These are phyloP conservation scores for Isatis lusitanica DNA, from an alignment of 441 rosid species.

Conservation along the genomic window DNA sequence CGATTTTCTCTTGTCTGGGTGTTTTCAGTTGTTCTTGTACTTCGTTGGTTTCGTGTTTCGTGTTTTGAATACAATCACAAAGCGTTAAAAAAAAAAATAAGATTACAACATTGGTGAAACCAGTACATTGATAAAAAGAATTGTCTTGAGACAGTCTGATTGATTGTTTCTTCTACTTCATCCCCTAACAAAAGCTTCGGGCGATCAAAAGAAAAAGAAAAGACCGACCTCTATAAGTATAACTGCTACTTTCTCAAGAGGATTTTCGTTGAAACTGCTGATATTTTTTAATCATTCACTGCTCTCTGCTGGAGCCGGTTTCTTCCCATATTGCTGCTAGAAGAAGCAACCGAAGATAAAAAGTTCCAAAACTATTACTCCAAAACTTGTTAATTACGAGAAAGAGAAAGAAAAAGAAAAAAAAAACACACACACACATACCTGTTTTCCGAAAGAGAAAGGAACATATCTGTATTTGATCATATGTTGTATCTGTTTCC, in stretches of 20 bases:
- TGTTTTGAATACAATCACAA: no score
- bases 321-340: slow-evolving; percentile 66
- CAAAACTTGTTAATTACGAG: not conserved
- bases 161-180: slow-evolving; percentile 12
- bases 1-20: no score
- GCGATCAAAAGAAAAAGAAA: slow-evolving; percentile 27
- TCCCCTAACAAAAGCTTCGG: slow-evolving; percentile 21
- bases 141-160: slow-evolving; percentile 10
- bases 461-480: slow-evolving; percentile 67
- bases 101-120: slow-evolving; percentile 23
- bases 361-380: slow-evolving; percentile 6
- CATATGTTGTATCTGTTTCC: slow-evolving; percentile 65
- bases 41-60: no score
- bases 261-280: not conserved
- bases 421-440: not conserved
- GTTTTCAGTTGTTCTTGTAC: no score
- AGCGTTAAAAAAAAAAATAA: no score
- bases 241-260: not conserved
- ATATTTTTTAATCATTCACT: slow-evolving; percentile 28
- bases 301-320: slow-evolving; percentile 52
- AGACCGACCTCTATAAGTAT: slow-evolving; percentile 20
- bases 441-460: slow-evolving; percentile 62
- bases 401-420: not conserved
- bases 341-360: slow-evolving; percentile 21
- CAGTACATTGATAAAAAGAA: slow-evolving; percentile 16